Conservation (phyloP, 148 eudicot species). For the Cornus kousa region DNA sequence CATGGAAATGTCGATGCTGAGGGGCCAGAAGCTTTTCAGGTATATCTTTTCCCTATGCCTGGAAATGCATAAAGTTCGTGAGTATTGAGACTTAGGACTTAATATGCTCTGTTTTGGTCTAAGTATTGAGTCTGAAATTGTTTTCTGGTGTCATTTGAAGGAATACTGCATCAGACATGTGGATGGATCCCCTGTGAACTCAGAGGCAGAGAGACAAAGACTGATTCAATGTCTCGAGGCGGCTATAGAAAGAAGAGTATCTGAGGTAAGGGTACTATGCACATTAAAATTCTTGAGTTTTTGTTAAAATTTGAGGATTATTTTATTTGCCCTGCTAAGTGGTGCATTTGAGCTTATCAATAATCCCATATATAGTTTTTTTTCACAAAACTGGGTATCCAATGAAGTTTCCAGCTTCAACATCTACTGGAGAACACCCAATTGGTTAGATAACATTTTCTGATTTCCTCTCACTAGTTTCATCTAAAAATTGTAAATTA, state of each 20-base stretch:
- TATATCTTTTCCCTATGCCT: slow-evolving; percentile 15
- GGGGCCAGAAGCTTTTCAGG: slow-evolving; percentile 87
- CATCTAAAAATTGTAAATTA: background rate
- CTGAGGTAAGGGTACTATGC: slow-evolving; percentile 54
- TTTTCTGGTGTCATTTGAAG: slow-evolving; percentile 31
- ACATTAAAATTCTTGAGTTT: background rate
- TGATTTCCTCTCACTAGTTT: background rate
- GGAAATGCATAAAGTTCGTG: background rate
- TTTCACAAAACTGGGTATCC: background rate
- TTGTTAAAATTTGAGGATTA: background rate
- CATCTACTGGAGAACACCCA: background rate
- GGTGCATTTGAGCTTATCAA: background rate
- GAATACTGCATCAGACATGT: slow-evolving; percentile 82
- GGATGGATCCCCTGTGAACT: slow-evolving; percentile 90
- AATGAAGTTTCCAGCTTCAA: background rate
- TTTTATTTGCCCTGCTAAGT: background rate
- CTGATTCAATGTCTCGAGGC: slow-evolving; percentile 91
- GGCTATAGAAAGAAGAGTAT: slow-evolving; percentile 83
- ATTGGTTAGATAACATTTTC: too few species aligned
- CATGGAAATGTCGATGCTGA: slow-evolving; percentile 88
- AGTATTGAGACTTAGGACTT: background rate
- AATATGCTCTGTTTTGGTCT: background rate
- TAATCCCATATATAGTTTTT: background rate
- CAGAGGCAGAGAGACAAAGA: slow-evolving; percentile 90
- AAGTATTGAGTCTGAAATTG: background rate